These are phyloP conservation scores for Hypoxylon sp. DNA, from an alignment of 2,329 filamentous ascomycete species.

Conservation along the genomic window DNA sequence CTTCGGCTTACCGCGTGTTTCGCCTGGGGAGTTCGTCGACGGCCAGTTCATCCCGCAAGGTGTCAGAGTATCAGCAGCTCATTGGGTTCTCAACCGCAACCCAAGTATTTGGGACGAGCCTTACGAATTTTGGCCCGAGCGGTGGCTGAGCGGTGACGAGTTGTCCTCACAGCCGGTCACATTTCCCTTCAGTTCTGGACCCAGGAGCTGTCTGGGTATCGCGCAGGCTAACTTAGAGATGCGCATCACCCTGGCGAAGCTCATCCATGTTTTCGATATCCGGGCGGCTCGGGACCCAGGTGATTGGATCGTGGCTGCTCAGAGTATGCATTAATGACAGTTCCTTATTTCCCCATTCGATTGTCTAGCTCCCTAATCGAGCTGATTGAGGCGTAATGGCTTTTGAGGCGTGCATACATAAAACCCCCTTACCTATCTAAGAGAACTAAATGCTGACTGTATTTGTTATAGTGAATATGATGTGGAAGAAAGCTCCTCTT, in stretches of 20 bases:
- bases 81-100: conserved; percentile 49
- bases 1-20: conserved; percentile 50
- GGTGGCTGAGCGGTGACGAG: conserved; percentile 44
- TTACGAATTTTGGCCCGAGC: conserved; percentile 48
- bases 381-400: background rate
- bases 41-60: conserved; percentile 48
- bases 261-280: conserved; percentile 48
- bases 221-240: conserved; percentile 51
- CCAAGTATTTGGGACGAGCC: conserved; percentile 46
- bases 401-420: background rate
- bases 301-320: conserved; percentile 45
- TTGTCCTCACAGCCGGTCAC: conserved; percentile 9
- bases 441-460: background rate
- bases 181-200: conserved; percentile 49
- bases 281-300: conserved; percentile 37
- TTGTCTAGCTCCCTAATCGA: background rate
- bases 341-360: background rate
- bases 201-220: conserved; percentile 49
- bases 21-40: conserved; percentile 49
- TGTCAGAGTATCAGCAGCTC: conserved; percentile 43
- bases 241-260: conserved; percentile 49
- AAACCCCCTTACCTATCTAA: background rate
- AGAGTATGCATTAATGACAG: conserved; percentile 3
- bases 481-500: conserved; percentile 50
- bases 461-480: conserved; percentile 41